Percentiles rank a stretch among this genome's conserved stretches.
Conservation (phyloP, 2,329 filamentous ascomycete genomes). For the Penicillium brasilianum region DNA sequence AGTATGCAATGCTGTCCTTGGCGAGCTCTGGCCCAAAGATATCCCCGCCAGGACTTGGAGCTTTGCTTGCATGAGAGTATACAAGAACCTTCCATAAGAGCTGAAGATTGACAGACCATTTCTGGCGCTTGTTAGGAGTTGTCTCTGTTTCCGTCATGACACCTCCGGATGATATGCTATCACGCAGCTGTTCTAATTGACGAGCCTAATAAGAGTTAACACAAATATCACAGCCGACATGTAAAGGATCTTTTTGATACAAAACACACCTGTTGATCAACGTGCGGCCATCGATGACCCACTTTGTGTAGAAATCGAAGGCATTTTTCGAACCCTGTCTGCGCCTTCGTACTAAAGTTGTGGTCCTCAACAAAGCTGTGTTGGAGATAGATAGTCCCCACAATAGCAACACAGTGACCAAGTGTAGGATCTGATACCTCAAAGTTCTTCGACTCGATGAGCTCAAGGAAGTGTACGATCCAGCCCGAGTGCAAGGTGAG, state of each 20-base stretch:
- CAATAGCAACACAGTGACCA: constrained; percentile 53
- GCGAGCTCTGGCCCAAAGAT: constrained; percentile 28
- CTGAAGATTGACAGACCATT: constrained; percentile 43
- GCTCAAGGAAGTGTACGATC: constrained; percentile 55
- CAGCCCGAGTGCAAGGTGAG: constrained; percentile 54
- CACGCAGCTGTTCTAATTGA: constrained; percentile 37
- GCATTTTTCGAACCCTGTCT: constrained; percentile 47
- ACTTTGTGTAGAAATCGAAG: constrained; percentile 43
- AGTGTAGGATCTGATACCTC: constrained; percentile 51
- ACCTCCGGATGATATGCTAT: constrained; percentile 39
- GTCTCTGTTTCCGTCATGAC: constrained; percentile 12
- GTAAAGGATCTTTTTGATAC: not conserved
- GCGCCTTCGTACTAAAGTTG: constrained; percentile 41
- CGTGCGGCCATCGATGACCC: constrained; percentile 45
- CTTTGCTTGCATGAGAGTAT: constrained; percentile 42
- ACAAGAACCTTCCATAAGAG: constrained; percentile 46
- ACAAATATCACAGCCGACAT: not conserved
- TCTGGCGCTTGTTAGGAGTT: constrained; percentile 13
- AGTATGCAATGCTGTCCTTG: constrained; percentile 20
- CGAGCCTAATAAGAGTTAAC: constrained; percentile 20
- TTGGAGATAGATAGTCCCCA: constrained; percentile 57
- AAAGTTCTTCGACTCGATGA: constrained; percentile 47
- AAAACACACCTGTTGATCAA: constrained; percentile 24
- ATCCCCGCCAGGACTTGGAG: constrained; percentile 18
- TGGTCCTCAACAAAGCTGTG: constrained; percentile 53